Conservation (phyloP, 805 yeast species). For the Brettanomyces bruxellensis region DNA sequence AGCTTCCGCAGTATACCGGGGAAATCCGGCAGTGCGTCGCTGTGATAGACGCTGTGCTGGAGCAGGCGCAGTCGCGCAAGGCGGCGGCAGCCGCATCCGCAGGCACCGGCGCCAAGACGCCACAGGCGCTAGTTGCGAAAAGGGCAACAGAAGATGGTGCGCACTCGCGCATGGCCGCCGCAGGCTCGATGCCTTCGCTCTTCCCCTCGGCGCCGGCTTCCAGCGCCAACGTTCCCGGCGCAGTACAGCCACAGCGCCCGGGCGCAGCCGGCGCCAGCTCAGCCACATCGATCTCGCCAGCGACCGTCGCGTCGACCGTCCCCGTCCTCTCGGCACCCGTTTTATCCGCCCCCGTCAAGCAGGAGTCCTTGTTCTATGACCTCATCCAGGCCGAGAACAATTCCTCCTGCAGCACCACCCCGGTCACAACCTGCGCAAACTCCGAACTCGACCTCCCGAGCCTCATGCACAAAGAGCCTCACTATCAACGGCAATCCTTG, state of each 20-base stretch:
- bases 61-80: background rate
- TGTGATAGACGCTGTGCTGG: background rate
- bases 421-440: constrained; percentile 1
- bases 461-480: background rate
- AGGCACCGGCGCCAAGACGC: background rate
- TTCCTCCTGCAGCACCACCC: constrained; percentile 1
- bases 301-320: no score
- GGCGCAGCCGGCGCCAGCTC: no score
- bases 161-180: background rate
- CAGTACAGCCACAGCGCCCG: no score
- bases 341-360: background rate
- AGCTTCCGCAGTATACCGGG: background rate
- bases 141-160: background rate
- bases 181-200: background rate
- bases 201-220: no score
- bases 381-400: background rate
- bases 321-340: background rate
- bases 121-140: background rate
- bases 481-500: background rate
- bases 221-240: no score
- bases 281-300: no score
- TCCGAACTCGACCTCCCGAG: background rate
- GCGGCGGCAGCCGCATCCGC: background rate
- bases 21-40: background rate
- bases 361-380: constrained; percentile 1